phyloP scores from a whole-genome alignment of 257 asterid genomes.

The Orobanche coerulescens region DNA sequence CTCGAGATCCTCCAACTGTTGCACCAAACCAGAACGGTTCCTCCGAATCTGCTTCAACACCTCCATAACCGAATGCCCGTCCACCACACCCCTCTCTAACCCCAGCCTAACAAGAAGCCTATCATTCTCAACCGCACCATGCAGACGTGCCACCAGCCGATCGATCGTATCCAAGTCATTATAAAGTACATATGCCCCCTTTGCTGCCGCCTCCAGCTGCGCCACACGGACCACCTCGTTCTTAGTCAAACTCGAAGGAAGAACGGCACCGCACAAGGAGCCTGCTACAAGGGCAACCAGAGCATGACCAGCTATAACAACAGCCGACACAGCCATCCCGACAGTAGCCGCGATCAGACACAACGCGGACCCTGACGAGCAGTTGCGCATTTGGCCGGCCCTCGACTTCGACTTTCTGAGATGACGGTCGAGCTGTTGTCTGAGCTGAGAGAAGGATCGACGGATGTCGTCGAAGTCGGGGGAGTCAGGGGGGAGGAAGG shows the following conservation, averaged over 20 bases:
- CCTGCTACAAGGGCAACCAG: conserved; percentile 40
- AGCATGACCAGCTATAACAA: conserved; percentile 58
- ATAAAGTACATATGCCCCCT: conserved; percentile 65
- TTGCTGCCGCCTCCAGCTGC: conserved; percentile 76
- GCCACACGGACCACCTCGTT: conserved; percentile 48
- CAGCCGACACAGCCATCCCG: conserved; percentile 62
- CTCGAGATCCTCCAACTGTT: conserved; percentile 68
- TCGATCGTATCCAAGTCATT: conserved; percentile 71
- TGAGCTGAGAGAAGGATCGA: conserved; percentile 52
- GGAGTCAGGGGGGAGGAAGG: conserved; percentile 43
- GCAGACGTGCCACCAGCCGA: conserved; percentile 61
- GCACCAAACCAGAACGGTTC: conserved; percentile 43
- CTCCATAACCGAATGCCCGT: conserved; percentile 59
- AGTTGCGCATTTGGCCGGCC: conserved; percentile 31
- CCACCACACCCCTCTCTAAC: conserved; percentile 64
- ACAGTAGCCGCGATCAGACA: conserved; percentile 49
- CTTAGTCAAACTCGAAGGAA: conserved; percentile 36
- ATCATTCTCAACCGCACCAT: conserved; percentile 48
- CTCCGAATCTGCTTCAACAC: conserved; percentile 61
- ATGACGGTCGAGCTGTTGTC: conserved; percentile 49
- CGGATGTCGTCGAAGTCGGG: conserved; percentile 49
- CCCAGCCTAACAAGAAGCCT: conserved; percentile 50
- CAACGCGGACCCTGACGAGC: conserved; percentile 49
- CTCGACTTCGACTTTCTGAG: conserved; percentile 45
- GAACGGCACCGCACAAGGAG: conserved; percentile 30